Conservation (phyloP, 179 eudicot genomes). For the Drosera spatulata region DNA sequence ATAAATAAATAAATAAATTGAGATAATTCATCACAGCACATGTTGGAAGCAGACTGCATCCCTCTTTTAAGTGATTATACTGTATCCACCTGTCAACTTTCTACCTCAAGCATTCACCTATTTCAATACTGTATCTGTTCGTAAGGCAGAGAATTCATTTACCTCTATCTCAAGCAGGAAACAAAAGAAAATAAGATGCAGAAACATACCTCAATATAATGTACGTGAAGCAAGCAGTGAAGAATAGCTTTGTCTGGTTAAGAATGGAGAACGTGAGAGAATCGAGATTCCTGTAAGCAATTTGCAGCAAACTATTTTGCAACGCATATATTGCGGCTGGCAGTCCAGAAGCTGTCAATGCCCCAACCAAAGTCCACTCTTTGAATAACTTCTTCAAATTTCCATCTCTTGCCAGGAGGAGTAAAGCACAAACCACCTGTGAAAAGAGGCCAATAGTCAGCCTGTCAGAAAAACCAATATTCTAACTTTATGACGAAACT, state of each 20-base stretch:
- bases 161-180: not conserved
- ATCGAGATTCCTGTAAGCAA: conserved; percentile 84
- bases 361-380: conserved; percentile 80
- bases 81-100: too few relatives aligned
- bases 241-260: conserved; percentile 87
- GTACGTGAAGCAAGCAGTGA: conserved; percentile 82
- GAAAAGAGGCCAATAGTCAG: not conserved
- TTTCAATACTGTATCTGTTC: too few relatives aligned
- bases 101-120: too few relatives aligned
- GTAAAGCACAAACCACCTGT: conserved; percentile 70
- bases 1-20: too few relatives aligned
- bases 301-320: conserved; percentile 93
- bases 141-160: too few relatives aligned
- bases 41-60: too few relatives aligned
- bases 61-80: too few relatives aligned
- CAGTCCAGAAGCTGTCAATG: conserved; percentile 79
- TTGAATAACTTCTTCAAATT: conserved; percentile 51
- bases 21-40: too few relatives aligned
- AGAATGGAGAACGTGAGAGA: conserved; percentile 91
- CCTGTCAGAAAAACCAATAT: conserved; percentile 1
- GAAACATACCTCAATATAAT: conserved; percentile 62
- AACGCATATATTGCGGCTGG: conserved; percentile 95
- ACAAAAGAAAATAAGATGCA: not conserved
- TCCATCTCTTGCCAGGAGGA: conserved; percentile 65
- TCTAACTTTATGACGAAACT: not conserved